Conservation (phyloP, 2,329 filamentous ascomycete genomes). For the Colletotrichum falcatum region DNA sequence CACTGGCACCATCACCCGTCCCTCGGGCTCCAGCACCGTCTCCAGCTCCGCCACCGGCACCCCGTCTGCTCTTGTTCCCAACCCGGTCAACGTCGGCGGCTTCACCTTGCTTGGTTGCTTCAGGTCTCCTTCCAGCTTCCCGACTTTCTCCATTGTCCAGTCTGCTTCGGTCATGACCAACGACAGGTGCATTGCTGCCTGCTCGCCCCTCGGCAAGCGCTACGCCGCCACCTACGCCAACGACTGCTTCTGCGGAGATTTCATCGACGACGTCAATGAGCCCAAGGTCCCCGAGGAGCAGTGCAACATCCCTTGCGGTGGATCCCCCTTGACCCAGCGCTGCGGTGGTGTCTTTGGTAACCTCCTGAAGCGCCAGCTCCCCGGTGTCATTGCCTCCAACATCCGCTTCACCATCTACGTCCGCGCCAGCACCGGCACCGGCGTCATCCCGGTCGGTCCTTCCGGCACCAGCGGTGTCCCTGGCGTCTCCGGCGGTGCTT, state of each 20-base stretch:
- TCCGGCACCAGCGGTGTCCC: not conserved
- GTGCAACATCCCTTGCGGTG: conserved; percentile 57
- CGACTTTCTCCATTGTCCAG: conserved; percentile 42
- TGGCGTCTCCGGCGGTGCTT: not conserved
- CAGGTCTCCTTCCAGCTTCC: conserved; percentile 46
- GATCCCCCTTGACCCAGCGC: conserved; percentile 49
- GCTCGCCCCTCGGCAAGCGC: conserved; percentile 37
- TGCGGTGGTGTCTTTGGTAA: conserved; percentile 55
- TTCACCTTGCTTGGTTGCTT: conserved; percentile 48
- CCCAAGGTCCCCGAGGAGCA: conserved; percentile 22
- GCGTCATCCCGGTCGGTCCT: not conserved
- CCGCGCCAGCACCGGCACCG: not conserved
- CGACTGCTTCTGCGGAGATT: conserved; percentile 45
- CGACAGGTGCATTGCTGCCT: conserved; percentile 45
- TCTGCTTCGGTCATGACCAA: conserved; percentile 43
- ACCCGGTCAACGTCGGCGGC: conserved; percentile 37
- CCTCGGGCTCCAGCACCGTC: not conserved
- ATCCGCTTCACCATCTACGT: conserved; percentile 38
- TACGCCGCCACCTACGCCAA: conserved; percentile 28
- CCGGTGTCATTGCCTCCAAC: not conserved
- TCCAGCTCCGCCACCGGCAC: conserved; percentile 3
- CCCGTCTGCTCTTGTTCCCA: conserved; percentile 2
- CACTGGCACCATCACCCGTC: not conserved
- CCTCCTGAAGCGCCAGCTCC: conserved; percentile 21
- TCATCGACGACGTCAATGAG: conserved; percentile 34